These are phyloP conservation scores for Vigna trinervia DNA, from an alignment of 306 rosid species.

Conservation along the genomic window DNA sequence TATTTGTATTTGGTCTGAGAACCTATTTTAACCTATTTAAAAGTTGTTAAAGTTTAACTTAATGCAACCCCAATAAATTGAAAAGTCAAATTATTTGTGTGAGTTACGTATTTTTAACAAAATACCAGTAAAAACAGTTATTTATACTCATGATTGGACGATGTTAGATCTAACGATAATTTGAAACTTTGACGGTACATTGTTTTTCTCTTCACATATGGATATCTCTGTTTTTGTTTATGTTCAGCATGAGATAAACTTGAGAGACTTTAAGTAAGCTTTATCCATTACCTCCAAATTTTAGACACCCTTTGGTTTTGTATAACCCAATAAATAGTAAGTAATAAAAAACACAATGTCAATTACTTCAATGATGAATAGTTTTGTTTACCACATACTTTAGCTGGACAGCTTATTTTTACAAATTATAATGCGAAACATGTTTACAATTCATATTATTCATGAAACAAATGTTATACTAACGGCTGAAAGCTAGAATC, in stretches of 20 bases:
- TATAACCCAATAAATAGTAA: background rate
- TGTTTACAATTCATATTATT: background rate
- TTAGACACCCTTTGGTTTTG: background rate
- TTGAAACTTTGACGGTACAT: background rate
- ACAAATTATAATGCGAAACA: background rate
- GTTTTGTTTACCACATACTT: background rate
- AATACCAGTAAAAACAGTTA: too few species aligned
- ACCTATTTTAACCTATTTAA: too few species aligned
- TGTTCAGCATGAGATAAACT: background rate
- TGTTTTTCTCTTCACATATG: background rate
- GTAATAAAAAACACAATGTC: background rate
- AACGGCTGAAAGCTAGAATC: constrained; percentile 5
- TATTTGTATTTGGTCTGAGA: too few species aligned
- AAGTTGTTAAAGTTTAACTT: too few species aligned
- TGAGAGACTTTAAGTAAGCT: background rate
- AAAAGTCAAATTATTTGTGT: too few species aligned
- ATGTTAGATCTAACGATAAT: background rate
- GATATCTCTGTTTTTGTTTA: background rate
- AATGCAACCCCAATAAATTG: too few species aligned
- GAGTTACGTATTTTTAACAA: too few species aligned
- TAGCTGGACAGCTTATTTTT: background rate
- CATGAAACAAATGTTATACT: background rate
- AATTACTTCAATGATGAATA: background rate
- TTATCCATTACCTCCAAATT: background rate
- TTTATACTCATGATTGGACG: background rate